These are phyloP conservation scores for Lactarius sanguifluus DNA, from an alignment of 768 basidiomycete species.

Conservation along the genomic window DNA sequence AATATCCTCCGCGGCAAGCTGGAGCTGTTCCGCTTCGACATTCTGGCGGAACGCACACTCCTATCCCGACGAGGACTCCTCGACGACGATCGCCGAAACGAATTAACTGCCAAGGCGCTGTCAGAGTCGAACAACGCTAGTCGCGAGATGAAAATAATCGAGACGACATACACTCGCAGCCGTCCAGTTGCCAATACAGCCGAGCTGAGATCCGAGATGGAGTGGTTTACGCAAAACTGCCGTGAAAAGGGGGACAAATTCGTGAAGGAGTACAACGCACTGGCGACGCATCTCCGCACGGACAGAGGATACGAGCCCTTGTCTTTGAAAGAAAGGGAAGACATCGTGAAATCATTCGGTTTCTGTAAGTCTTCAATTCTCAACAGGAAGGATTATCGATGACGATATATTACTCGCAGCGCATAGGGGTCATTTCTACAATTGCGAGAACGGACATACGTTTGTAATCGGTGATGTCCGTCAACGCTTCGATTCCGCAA, in stretches of 20 bases:
- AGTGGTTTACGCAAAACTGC: slow-evolving; percentile 36
- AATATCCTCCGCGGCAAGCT: slow-evolving; percentile 33
- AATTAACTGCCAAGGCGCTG: background rate
- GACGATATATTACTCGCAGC: slow-evolving; percentile 20
- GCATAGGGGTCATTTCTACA: slow-evolving; percentile 38
- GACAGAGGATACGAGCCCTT: slow-evolving; percentile 31
- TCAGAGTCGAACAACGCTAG: background rate
- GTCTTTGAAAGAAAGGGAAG: slow-evolving; percentile 32
- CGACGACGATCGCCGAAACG: background rate
- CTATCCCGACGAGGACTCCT: slow-evolving; percentile 9
- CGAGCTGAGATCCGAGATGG: slow-evolving; percentile 30
- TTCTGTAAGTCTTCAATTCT: slow-evolving; percentile 30
- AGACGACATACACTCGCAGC: slow-evolving; percentile 32
- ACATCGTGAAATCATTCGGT: slow-evolving; percentile 34
- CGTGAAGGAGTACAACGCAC: slow-evolving; percentile 29
- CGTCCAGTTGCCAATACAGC: slow-evolving; percentile 24
- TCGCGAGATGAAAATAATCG: background rate
- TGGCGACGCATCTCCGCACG: slow-evolving; percentile 28
- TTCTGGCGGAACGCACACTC: slow-evolving; percentile 21
- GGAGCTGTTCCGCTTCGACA: slow-evolving; percentile 34
- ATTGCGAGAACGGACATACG: slow-evolving; percentile 54
- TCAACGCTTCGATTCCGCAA: background rate
- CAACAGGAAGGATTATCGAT: background rate
- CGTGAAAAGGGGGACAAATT: slow-evolving; percentile 29
- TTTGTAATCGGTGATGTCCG: slow-evolving; percentile 59